Evolutionary conservation across 2,329 filamentous ascomycete species (phyloP), one percentile per base, ranked within the genome.

Genomic region (Escovopsis sp.): DNA sequence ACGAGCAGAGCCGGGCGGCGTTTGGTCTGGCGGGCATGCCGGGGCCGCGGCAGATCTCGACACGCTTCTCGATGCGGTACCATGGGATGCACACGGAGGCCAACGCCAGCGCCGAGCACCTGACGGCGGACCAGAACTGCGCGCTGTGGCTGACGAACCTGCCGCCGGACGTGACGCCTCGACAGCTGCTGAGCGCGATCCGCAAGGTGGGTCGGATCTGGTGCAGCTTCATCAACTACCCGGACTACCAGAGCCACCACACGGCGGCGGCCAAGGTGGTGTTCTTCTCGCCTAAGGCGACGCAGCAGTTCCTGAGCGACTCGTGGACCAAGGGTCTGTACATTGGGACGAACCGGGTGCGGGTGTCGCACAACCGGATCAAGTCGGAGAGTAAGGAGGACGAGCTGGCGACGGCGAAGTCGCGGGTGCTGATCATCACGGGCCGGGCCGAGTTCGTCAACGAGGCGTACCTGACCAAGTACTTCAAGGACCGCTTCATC

Each of bases 81-180:
- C 50, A 49, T 31, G 57, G 57, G 11, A 55, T 56, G 39, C 56
- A 58, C 32, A 56, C 46, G 5, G 40, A 46, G 4, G 46, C 43
- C 13, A 60, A 60, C 34, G 57, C 57, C 27, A 58, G 56, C 35
- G 48, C 48, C 3, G 45, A 53, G 11, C 35, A 50, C 17, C 49
- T 60, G 5, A 8, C 40, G 0, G 36, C 48, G 1, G 49, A 53
- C 10, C 35, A 58, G 23, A 72, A 70, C 48, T 69, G 66, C 23
- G 58, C 65, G 0, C 51, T 73, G 1, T 73, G 67, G 61, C 42
- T 74, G 18, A 66, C 62, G 2, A 65, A 67, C 34, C 56, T 74
- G 0, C 65, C 68, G 0, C 53, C 61, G 0, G 41, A 55, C 35
- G 48, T 65, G 29, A 60, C 53, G 2, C 55, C 62, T 28, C 42